Percentiles rank a stretch among this genome's conserved stretches.
phyloP scores from a whole-genome alignment of 1,284 basidiomycete genomes.

The Flammula alnicola region DNA sequence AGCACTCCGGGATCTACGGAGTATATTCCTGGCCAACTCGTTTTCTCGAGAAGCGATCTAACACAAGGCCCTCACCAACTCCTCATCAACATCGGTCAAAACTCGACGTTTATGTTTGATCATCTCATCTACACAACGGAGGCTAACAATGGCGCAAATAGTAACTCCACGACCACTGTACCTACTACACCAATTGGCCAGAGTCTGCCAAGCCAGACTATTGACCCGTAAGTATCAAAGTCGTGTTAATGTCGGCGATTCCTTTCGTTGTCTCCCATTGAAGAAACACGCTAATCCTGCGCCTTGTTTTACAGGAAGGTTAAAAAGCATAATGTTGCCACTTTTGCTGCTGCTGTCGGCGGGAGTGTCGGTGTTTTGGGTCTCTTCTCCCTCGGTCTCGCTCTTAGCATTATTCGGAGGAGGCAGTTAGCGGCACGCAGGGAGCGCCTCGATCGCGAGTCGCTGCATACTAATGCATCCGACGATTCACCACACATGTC shows the following conservation, averaged over 20 bases:
- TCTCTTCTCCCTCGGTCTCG: conserved; percentile 49
- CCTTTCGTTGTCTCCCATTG: conserved; percentile 8
- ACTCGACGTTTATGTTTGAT: conserved; percentile 55
- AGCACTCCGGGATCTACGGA: conserved; percentile 26
- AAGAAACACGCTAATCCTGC: not conserved
- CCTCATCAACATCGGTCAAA: conserved; percentile 45
- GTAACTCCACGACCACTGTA: conserved; percentile 11
- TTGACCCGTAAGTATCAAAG: conserved; percentile 35
- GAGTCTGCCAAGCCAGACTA: conserved; percentile 24
- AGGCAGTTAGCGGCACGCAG: conserved; percentile 46
- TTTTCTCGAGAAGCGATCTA: conserved; percentile 44
- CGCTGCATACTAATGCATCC: conserved; percentile 41
- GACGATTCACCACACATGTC: conserved; percentile 47
- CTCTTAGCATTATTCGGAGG: conserved; percentile 55
- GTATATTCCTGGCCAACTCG: conserved; percentile 21
- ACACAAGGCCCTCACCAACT: conserved; percentile 46
- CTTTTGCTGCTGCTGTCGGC: conserved; percentile 57
- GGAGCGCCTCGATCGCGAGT: conserved; percentile 42
- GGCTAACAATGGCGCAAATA: too few relatives aligned
- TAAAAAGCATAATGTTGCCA: conserved; percentile 47
- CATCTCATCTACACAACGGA: conserved; percentile 47
- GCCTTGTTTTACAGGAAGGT: conserved; percentile 18
- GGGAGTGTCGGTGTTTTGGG: conserved; percentile 55
- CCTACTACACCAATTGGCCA: too few relatives aligned
- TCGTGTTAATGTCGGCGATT: conserved; percentile 25